phyloP scores from a whole-genome alignment of 2,329 filamentous ascomycete species.

The Aurifilum marmelostoma region DNA sequence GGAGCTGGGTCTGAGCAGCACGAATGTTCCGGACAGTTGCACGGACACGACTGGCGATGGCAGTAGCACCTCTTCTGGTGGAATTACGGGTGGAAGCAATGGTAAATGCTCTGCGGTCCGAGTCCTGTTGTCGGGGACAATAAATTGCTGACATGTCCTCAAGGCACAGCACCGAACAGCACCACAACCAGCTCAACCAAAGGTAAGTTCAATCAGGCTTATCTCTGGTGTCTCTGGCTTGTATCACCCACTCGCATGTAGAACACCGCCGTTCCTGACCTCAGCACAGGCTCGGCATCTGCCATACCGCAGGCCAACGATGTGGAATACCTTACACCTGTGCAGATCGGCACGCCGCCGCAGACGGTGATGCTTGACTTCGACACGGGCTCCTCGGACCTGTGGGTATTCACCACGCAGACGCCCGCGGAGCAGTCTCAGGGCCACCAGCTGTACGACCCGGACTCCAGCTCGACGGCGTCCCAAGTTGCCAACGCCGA shows the following conservation, averaged over 20 bases:
- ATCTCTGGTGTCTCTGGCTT: neutral
- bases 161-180: neutral
- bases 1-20: constrained; percentile 37
- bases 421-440: constrained; percentile 48
- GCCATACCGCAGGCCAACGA: constrained; percentile 52
- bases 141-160: neutral
- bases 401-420: constrained; percentile 69
- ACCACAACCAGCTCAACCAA: neutral
- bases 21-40: neutral
- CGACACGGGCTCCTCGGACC: constrained; percentile 69
- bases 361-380: constrained; percentile 66
- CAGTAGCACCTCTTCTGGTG: neutral
- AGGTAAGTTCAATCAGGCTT: neutral
- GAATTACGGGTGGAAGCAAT: constrained; percentile 3
- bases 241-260: neutral
- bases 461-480: constrained; percentile 44
- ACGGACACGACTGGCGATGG: constrained; percentile 12
- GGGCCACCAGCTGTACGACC: constrained; percentile 62
- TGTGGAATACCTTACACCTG: constrained; percentile 57
- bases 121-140: neutral
- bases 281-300: constrained; percentile 40
- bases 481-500: constrained; percentile 45
- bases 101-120: neutral
- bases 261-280: constrained; percentile 27
- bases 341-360: constrained; percentile 57